A percentile compares a stretch with the other conserved stretches of the same genome.
phyloP scores from a whole-genome alignment of 2,329 filamentous ascomycete genomes.

The Capronia americana region DNA sequence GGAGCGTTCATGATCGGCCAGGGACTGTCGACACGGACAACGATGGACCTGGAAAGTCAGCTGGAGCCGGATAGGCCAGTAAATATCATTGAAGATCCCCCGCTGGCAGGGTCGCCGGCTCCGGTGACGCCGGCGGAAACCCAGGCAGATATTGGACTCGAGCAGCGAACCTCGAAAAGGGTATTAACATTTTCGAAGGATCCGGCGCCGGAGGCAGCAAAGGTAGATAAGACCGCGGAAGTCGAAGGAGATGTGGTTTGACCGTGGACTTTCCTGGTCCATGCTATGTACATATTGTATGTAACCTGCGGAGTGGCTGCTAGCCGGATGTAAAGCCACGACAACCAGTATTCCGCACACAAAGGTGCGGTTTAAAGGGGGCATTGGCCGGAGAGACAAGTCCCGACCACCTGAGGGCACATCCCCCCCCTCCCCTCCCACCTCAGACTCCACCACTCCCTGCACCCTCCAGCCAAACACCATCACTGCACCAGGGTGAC shows the following conservation, averaged over 20 bases:
- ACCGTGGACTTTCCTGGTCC: not conserved
- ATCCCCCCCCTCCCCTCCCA: conserved; percentile 4
- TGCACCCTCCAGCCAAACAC: conserved; percentile 1
- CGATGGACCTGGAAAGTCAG: conserved; percentile 16
- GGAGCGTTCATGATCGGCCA: conserved; percentile 25
- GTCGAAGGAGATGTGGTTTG: not conserved
- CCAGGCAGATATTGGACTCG: not conserved
- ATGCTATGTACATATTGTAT: not conserved
- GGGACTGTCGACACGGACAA: not conserved
- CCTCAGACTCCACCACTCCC: not conserved
- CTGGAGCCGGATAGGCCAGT: conserved; percentile 28
- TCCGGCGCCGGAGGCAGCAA: not conserved
- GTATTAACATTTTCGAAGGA: not conserved
- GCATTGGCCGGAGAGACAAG: not conserved
- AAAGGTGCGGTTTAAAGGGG: not conserved
- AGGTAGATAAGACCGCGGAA: not conserved
- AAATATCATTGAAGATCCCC: conserved; percentile 27
- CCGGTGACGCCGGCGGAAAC: not conserved
- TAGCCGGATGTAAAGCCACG: not conserved
- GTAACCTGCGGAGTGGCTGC: not conserved
- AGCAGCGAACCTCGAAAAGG: not conserved
- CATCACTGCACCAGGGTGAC: not conserved
- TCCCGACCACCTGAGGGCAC: conserved; percentile 8
- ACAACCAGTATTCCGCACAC: not conserved
- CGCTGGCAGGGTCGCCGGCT: not conserved